Conservation (phyloP, 495 filamentous ascomycete genomes). For the Talaromyces ruber region DNA sequence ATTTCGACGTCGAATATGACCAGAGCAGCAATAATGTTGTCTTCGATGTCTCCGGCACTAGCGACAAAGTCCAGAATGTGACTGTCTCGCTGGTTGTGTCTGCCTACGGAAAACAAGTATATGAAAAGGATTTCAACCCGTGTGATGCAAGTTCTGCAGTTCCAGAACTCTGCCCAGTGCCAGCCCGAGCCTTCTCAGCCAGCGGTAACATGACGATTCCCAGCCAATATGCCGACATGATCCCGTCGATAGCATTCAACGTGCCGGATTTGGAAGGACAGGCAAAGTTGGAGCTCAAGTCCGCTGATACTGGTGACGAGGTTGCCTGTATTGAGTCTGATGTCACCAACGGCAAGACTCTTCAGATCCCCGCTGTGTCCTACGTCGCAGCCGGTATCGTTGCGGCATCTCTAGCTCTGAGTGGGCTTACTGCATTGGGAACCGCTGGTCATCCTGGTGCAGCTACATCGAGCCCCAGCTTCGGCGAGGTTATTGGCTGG, state of each 20-base stretch:
- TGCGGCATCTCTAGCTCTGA: constrained; percentile 70
- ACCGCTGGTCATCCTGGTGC: constrained; percentile 56
- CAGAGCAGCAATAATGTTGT: constrained; percentile 57
- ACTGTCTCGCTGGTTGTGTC: constrained; percentile 68
- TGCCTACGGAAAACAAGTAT: constrained; percentile 81
- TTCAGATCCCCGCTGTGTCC: constrained; percentile 63
- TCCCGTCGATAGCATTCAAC: constrained; percentile 85
- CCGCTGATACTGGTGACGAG: constrained; percentile 46
- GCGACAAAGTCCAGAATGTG: constrained; percentile 67
- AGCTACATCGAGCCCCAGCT: constrained; percentile 68
- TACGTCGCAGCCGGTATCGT: constrained; percentile 83
- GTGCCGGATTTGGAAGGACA: constrained; percentile 84
- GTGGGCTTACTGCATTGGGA: constrained; percentile 61
- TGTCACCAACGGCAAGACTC: constrained; percentile 81
- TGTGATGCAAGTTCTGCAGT: constrained; percentile 61
- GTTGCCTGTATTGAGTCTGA: constrained; percentile 79
- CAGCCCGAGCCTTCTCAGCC: constrained; percentile 64
- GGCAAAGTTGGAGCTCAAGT: constrained; percentile 67
- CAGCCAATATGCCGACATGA: constrained; percentile 55
- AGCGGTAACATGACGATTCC: constrained; percentile 63
- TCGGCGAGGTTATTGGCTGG: constrained; percentile 78
- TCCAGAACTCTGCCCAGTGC: constrained; percentile 74
- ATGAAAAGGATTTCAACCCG: constrained; percentile 73
- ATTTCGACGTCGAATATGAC: constrained; percentile 72
- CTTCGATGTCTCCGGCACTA: constrained; percentile 81